These are phyloP conservation scores for Brassica hybrid DNA, from an alignment of 441 rosid species.

Conservation along the genomic window DNA sequence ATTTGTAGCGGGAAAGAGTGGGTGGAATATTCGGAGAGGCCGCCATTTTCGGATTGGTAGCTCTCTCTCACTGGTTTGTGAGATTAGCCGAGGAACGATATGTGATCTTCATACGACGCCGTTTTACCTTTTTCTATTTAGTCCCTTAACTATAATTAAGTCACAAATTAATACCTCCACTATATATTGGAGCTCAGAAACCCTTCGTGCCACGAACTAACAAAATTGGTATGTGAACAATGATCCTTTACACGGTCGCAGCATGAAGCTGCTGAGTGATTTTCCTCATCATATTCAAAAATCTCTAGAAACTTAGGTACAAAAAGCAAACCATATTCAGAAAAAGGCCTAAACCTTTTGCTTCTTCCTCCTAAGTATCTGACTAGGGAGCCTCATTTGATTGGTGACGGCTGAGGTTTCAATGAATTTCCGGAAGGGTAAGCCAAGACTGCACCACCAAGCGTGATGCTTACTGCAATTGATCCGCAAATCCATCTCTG, in stretches of 20 bases:
- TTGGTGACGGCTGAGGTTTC: conserved; percentile 12
- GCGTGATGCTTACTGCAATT: conserved; percentile 55
- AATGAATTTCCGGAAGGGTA: too few relatives aligned
- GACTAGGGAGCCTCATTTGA: conserved; percentile 7
- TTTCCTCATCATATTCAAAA: conserved; percentile 6
- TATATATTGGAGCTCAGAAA: neutral
- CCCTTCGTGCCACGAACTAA: too few relatives aligned
- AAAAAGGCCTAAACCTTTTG: conserved; percentile 13
- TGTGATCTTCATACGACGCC: neutral
- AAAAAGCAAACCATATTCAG: neutral
- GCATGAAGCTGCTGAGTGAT: conserved; percentile 13
- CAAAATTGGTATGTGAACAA: conserved; percentile 13
- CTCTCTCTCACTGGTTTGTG: conserved; percentile 18
- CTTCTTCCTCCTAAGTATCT: too few relatives aligned
- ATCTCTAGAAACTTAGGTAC: conserved; percentile 9
- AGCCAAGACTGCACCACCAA: conserved; percentile 65
- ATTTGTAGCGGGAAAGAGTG: conserved; percentile 38
- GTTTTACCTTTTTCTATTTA: neutral
- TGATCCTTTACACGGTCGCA: neutral
- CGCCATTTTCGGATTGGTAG: conserved; percentile 56
- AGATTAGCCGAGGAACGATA: conserved; percentile 1
- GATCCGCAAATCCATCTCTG: conserved; percentile 74
- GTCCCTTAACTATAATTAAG: neutral
- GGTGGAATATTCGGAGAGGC: too few relatives aligned
- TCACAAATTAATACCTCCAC: neutral